A percentile compares a stretch with the other conserved stretches of the same genome.
phyloP scores from a whole-genome alignment of 2,329 filamentous ascomycete genomes.

The Rosellinia necatrix region DNA sequence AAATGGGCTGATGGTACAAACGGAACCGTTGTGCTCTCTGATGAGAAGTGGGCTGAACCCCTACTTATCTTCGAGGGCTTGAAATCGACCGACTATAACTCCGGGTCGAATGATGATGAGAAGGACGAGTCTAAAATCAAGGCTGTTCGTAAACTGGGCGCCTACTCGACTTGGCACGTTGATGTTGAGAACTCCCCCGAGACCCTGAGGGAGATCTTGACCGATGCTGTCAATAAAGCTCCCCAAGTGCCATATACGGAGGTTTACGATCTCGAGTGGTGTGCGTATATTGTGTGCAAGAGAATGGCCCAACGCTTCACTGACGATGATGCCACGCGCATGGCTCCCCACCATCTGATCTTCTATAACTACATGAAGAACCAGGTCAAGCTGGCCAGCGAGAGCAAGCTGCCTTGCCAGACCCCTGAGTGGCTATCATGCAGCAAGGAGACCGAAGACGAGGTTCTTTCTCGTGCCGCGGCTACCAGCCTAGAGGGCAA shows the following conservation, averaged over 20 bases:
- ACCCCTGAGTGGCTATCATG: constrained; percentile 34
- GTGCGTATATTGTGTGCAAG: constrained; percentile 39
- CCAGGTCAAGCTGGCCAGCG: constrained; percentile 33
- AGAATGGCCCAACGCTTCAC: constrained; percentile 35
- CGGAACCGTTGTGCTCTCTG: constrained; percentile 37
- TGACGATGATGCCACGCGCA: constrained; percentile 31
- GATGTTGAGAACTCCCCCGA: constrained; percentile 38
- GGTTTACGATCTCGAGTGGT: constrained; percentile 37
- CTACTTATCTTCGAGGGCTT: constrained; percentile 38
- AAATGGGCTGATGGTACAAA: constrained; percentile 38
- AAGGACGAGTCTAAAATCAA: constrained; percentile 33
- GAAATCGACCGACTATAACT: constrained; percentile 36
- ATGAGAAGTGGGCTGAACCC: constrained; percentile 38
- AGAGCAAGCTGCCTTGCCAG: constrained; percentile 35
- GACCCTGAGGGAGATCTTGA: constrained; percentile 27
- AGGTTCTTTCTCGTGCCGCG: constrained; percentile 32
- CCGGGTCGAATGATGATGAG: constrained; percentile 28
- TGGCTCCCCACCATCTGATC: constrained; percentile 34
- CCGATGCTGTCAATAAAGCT: constrained; percentile 28
- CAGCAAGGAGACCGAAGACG: constrained; percentile 31
- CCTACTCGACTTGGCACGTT: constrained; percentile 36
- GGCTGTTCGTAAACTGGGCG: constrained; percentile 33
- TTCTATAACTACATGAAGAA: constrained; percentile 39
- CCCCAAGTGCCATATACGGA: constrained; percentile 34
- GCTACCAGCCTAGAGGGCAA: constrained; percentile 36